Conservation (phyloP, 345 rosid species). For the Brassica cretica region DNA sequence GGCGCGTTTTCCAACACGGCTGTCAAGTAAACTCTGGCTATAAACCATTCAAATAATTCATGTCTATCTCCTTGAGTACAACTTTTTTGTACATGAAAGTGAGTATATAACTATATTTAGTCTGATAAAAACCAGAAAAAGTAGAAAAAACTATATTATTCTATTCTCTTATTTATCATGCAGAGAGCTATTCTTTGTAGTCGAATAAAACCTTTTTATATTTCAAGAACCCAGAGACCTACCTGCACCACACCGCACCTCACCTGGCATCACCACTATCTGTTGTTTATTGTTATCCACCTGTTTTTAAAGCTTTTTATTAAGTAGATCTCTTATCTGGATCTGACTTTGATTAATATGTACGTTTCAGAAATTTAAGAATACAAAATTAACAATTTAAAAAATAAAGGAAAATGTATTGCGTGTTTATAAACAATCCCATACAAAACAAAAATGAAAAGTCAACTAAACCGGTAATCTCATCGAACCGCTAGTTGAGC, state of each 20-base stretch:
- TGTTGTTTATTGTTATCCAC: slow-evolving; percentile 11
- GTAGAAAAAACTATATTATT: neutral
- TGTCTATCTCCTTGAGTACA: neutral
- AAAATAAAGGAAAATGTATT: slow-evolving; percentile 10
- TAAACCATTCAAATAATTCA: neutral
- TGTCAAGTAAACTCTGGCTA: neutral
- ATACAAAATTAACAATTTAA: neutral
- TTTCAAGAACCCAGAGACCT: neutral
- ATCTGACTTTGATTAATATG: slow-evolving; percentile 19
- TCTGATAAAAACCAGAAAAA: neutral
- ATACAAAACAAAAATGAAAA: slow-evolving; percentile 15
- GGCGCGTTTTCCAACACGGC: too few species aligned
- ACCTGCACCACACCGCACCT: slow-evolving; percentile 24
- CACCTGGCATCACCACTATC: neutral
- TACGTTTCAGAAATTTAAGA: slow-evolving; percentile 10
- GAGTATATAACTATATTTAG: neutral
- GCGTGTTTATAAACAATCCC: slow-evolving; percentile 31
- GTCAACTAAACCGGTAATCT: slow-evolving; percentile 56
- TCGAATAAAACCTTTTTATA: slow-evolving; percentile 9
- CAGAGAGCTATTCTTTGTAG: slow-evolving; percentile 24
- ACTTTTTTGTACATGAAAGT: neutral
- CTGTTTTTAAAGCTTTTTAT: neutral
- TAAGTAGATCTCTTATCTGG: neutral
- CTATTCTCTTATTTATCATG: neutral
- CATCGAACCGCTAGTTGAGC: slow-evolving; percentile 30